Evolutionary conservation across 768 basidiomycete genomes (phyloP), one percentile per base, ranked within the genome.

Genomic region (Jaapia argillacea): DNA sequence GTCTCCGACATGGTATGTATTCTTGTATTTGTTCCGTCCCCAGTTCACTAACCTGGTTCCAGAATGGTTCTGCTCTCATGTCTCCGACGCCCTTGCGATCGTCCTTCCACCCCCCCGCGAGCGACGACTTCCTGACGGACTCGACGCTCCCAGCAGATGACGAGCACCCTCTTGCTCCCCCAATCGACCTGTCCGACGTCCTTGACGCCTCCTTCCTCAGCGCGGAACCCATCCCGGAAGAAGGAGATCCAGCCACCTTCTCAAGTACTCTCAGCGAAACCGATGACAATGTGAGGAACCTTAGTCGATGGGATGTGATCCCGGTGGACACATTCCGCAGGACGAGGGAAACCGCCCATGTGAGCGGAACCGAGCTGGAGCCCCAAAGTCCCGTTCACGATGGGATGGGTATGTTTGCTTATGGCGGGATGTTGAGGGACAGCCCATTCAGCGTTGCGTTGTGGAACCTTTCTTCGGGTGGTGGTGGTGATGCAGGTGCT

Each of bases 311-410:
- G 86, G 85, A 86, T 48, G 66, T 72, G 31, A 75, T 87, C 40
- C 78, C 84, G 5, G 76, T 86, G 45, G 72, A 72, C 42, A 78
- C 84, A 10, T 86, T 86, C 68, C 74, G 82, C 24, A 74, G 80
- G 37, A 79, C 77, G 4, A 68, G 76, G 33, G 67, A 67, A n/a
- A 69, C 70, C 49, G 70, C 28, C 33, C 46, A 25, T 36, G 36
- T 50, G n/a, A 41, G 44, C 23, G 44, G 41, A 42, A 42, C 41
- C 24, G 40, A 48, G 45, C 31, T 48, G 6, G 43, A 45, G 6
- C 45, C 51, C n/a, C 50, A 43, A 12, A 44, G 46, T 27, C n/a
- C n/a, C n/a, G n/a, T n/a, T n/a, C n/a, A n/a, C n/a, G n/a, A n/a
- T n/a, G n/a, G n/a, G n/a, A n/a, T n/a, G n/a, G n/a, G n/a, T n/a